A percentile compares a stretch with the other conserved stretches of the same genome.
These are phyloP conservation scores for Backusella sp. DNA, from an alignment of 192 early-diverging fungal genomes.

Conservation along the genomic window DNA sequence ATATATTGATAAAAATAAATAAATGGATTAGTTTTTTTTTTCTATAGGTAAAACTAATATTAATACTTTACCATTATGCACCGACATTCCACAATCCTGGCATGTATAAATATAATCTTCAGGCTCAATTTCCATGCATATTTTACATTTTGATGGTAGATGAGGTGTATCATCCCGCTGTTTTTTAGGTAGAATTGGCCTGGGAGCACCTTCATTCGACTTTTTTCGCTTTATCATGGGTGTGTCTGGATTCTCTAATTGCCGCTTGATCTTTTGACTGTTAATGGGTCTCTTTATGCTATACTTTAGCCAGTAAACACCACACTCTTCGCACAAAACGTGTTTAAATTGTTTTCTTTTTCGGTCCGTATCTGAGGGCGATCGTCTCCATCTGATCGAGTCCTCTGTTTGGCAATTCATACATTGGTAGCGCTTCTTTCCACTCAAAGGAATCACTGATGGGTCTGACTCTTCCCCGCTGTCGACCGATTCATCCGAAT, in stretches of 20 bases:
- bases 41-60: neutral
- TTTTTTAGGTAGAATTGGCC: neutral
- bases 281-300: slow-evolving; percentile 35
- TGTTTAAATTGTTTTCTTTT: slow-evolving; percentile 35
- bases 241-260: neutral
- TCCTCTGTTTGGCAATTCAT: slow-evolving; percentile 39
- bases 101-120: slow-evolving; percentile 41
- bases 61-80: slow-evolving; percentile 44
- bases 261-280: neutral
- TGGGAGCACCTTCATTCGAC: neutral
- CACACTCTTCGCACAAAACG: slow-evolving; percentile 54
- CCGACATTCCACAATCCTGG: slow-evolving; percentile 43
- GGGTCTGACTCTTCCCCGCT: slow-evolving; percentile 16
- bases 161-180: neutral
- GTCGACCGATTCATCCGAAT: neutral
- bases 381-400: slow-evolving; percentile 37
- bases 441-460: neutral
- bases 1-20: neutral
- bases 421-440: slow-evolving; percentile 31
- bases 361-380: slow-evolving; percentile 41
- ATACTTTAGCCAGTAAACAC: slow-evolving; percentile 60
- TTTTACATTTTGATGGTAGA: neutral
- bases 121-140: slow-evolving; percentile 34
- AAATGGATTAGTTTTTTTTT: too few relatives aligned
- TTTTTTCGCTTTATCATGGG: neutral